Conservation (phyloP, 1,284 basidiomycete species). For the Veloporphyrellus conicus region DNA sequence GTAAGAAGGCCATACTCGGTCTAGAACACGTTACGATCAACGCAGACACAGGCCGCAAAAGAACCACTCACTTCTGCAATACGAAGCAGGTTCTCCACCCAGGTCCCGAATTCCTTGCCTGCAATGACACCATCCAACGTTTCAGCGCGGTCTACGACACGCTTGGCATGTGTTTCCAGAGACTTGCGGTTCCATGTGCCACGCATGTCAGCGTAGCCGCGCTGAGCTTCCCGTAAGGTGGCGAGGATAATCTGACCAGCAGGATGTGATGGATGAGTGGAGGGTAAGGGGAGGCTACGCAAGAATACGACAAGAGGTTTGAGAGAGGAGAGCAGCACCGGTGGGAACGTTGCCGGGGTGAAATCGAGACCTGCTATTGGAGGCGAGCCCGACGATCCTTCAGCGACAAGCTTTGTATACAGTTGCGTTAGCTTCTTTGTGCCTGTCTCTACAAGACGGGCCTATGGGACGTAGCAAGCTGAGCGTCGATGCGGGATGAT, state of each 20-base stretch:
- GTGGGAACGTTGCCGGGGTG: slow-evolving; percentile 50
- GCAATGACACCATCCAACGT: slow-evolving; percentile 57
- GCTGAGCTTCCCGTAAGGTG: slow-evolving; percentile 69
- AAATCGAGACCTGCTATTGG: slow-evolving; percentile 57
- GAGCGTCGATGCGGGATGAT: background rate
- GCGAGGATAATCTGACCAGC: slow-evolving; percentile 59
- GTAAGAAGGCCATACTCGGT: slow-evolving; percentile 56
- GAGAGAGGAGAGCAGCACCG: slow-evolving; percentile 49
- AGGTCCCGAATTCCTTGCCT: slow-evolving; percentile 64
- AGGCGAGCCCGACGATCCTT: slow-evolving; percentile 68
- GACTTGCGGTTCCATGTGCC: slow-evolving; percentile 70
- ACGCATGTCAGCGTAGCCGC: slow-evolving; percentile 79
- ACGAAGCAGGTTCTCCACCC: slow-evolving; percentile 57
- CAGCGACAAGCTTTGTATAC: slow-evolving; percentile 76
- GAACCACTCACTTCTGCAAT: slow-evolving; percentile 54
- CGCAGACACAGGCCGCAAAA: background rate
- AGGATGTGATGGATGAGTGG: slow-evolving; percentile 75
- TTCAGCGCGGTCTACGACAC: slow-evolving; percentile 63
- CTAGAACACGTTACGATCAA: slow-evolving; percentile 22
- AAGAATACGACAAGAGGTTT: slow-evolving; percentile 63
- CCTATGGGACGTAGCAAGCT: slow-evolving; percentile 37
- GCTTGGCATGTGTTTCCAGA: slow-evolving; percentile 62
- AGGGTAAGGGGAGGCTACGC: slow-evolving; percentile 64
- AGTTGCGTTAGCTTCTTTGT: slow-evolving; percentile 73
- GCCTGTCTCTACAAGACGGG: slow-evolving; percentile 72